Conservation (phyloP, 371 early-diverging fungal species). For the Syncephalastrum racemosum region DNA sequence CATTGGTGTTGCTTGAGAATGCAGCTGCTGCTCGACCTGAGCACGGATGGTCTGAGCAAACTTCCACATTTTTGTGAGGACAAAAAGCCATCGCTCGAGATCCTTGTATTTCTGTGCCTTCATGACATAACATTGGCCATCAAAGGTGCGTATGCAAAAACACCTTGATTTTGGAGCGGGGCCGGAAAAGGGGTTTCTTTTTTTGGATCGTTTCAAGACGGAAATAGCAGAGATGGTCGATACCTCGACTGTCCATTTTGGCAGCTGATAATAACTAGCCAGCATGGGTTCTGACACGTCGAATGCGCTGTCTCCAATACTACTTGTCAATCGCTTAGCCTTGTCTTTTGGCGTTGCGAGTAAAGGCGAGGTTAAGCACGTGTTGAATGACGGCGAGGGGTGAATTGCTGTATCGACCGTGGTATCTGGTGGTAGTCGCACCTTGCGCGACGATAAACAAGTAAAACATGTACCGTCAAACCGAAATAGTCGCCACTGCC, state of each 20-base stretch:
- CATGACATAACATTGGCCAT: constrained; percentile 31
- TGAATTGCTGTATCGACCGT: constrained; percentile 17
- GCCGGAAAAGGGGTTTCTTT: constrained; percentile 13
- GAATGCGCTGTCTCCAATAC: constrained; percentile 9
- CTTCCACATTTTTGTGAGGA: constrained; percentile 51
- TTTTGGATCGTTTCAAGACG: constrained; percentile 34
- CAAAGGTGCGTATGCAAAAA: constrained; percentile 44
- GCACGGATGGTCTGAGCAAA: constrained; percentile 32
- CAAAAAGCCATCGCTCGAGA: constrained; percentile 54
- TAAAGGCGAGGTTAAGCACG: constrained; percentile 35
- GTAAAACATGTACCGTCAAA: constrained; percentile 49
- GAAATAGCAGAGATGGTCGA: constrained; percentile 39
- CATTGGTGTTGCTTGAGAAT: constrained; percentile 14
- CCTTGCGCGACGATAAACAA: constrained; percentile 39
- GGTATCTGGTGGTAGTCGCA: constrained; percentile 36
- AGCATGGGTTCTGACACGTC: constrained; percentile 14
- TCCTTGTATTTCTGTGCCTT: constrained; percentile 51
- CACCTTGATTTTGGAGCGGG: constrained; percentile 28
- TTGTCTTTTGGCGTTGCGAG: constrained; percentile 40
- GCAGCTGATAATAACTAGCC: constrained; percentile 46
- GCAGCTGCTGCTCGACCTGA: constrained; percentile 18
- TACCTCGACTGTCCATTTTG: constrained; percentile 46
- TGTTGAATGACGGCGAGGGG: constrained; percentile 16
- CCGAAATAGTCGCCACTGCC: constrained; percentile 52
- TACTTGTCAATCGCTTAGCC: constrained; percentile 12